Evolutionary conservation across 2,329 filamentous ascomycete species (phyloP), one percentile per base, ranked within the genome.

Genomic region (Penicillium aurantiogriseum): DNA sequence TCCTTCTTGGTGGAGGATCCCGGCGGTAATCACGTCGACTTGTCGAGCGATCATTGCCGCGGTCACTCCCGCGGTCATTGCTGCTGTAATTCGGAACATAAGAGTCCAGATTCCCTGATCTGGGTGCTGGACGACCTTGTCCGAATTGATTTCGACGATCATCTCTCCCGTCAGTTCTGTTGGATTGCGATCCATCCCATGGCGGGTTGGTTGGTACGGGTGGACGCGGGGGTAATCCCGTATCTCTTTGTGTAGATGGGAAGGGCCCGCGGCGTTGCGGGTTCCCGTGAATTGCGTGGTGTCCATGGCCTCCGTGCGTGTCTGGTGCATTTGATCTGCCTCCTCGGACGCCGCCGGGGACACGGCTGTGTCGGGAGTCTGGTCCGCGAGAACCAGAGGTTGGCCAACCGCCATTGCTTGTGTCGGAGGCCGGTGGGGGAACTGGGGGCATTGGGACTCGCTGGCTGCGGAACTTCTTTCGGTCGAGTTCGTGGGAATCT

Each of bases 401-500:
- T 51, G 72, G 65, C 76, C 80, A 86, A 62, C 85, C 83, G 33
- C 80, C 80, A 58, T 85, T 83, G 10, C 82, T 80, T 68, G 91
- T 86, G 15, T 93, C 93, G 3, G 91, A 92, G 4, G 91, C 93
- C 13, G 92, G 93, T 65, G 93, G 92, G 0, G 94, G 94, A 0
- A 93, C 94, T 13, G 94, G 93, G 4, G 93, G 93, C 11, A 93
- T 82, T 23, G 88, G 89, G 23, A 89, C 89, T 69, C 91, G 91
- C 68, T 94, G 88, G 57, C 92, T 89, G 64, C 95, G 88, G 66
- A 92, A 93, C 75, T 93, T 95, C 72, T 92, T 86, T 50, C 93
- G 85, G 72, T 99, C 94, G n/a, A 97, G 81, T 74, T 99, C 94
- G 75, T 99, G 94, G 44, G 92, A 96, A 68, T 97, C 93, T 71